Percentiles rank a stretch among this genome's conserved stretches.
These are phyloP conservation scores for Kitagawia praeruptora DNA, from an alignment of 129 eudicot genomes.

Conservation along the genomic window DNA sequence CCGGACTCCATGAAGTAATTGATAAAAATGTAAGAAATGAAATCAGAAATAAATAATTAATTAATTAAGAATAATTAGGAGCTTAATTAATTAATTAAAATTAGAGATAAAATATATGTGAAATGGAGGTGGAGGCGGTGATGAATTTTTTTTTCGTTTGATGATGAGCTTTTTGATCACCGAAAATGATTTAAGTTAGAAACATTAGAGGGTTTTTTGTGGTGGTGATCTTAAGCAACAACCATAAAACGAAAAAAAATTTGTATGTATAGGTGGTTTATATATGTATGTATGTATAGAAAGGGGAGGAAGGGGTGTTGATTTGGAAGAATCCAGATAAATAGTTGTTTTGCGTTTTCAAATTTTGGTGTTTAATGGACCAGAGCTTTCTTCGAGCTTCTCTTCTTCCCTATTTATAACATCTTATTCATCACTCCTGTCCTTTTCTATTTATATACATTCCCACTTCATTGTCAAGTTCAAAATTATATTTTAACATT, in stretches of 20 bases:
- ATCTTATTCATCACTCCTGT: not conserved
- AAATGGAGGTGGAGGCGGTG: not conserved
- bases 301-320: not conserved
- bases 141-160: not conserved
- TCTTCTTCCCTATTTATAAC: not conserved
- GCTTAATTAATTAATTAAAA: not conserved
- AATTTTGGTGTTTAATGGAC: not conserved
- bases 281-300: not conserved
- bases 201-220: not conserved
- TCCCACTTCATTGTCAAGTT: too few species aligned
- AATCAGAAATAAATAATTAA: not conserved
- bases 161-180: conserved; percentile 9
- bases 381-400: not conserved
- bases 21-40: not conserved
- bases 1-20: conserved; percentile 12
- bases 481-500: too few species aligned
- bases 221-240: conserved; percentile 9
- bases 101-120: not conserved
- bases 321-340: conserved; percentile 3
- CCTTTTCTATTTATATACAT: too few species aligned
- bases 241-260: conserved; percentile 3
- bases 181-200: not conserved
- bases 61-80: not conserved
- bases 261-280: not conserved
- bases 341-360: not conserved